Base-by-base conservation (phyloP, 805 yeast species). In the Saturnispora kantuleensis region DNA sequence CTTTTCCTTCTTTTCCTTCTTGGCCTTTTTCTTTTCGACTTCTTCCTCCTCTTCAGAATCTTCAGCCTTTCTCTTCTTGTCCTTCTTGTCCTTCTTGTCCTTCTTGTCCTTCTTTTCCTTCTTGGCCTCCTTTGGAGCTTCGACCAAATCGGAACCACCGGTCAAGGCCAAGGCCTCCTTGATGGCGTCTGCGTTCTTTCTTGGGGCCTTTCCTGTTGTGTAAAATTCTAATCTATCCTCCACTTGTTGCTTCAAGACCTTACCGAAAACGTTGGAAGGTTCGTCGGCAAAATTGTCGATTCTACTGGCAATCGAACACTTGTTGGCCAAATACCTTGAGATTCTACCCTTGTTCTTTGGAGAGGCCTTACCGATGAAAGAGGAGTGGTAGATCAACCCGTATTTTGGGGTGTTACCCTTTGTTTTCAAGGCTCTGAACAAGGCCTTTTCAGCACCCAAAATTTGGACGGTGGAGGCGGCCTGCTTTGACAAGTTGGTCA, bases 381-480 rank as follows among this genome's bases (percentile, higher is more conserved):
- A 84, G 38, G 96, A 85, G 71, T 89, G 96, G 74, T 89, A 88
- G 59, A 88, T 86, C 63, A 88, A 77, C 61, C 97, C 97, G 67
- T 88, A 88, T 66, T 88, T 88, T 56, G 97, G 97, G 55, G 97
- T 88, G 71, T 89, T 86, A 65, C 95, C 95, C 70, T 88, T 88
- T 52, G 96, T 89, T 74, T 88, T 88, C 66, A 88, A 77, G 52
- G 97, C 97, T 70, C 96, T 81, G 76, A 88, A 88, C 55, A 88
- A 74, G 44, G 96, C 96, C 77, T 88, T 88, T 71, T 88, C 97
- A 58, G 97, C 96, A 70, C 97, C 97, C 62, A 88, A 76, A 57
- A 88, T 88, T 75, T 93, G 98, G 49, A 93, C 97, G 48, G 98
- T 93, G 18, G 98, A 93, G 47, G 98, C 98, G 59, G 98, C 97